Base-by-base conservation (phyloP, 2,329 filamentous ascomycete species). In the Raffaelea deltoideospora region DNA sequence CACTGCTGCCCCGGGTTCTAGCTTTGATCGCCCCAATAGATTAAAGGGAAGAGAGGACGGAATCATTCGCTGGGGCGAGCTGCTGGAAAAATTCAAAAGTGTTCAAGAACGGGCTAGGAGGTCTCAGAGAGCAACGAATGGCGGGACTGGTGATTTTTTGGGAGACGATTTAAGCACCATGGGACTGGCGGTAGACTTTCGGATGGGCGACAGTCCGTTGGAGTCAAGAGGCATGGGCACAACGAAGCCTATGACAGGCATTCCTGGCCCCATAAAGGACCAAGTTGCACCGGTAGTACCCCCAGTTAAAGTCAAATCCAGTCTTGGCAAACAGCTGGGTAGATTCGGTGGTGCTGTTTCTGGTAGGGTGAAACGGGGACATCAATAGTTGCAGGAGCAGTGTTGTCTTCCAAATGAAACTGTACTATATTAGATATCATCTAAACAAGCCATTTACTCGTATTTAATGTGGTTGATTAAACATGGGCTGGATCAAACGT, bases 71-170 rank as follows among this genome's bases (percentile, higher is more conserved):
- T 98, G 90, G 90, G 74, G 72, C 3, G 90, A 98, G 48, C 67
- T 98, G 26, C 69, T 98, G 5, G 90, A 98, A 45, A 94, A 95
- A 52, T 98, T 98, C 59, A 82, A 83, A 46, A 74, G 69, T 36
- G 88, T 92, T 2, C 90, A 98, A 52, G 90, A 98, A 47, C 76
- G 75, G 41, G 81, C 87, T 6, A 72, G 86, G 37, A 69, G 85
- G 37, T 65, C 73, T 11, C 79, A 85, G 50, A 64, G 76, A 41
- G 57, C 71, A 36, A 65, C 72, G 8, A 59, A 65, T 3, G 60
- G 72, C 13, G 58, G 65, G 5, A 59, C 65, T 14, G 36, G 33
- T 0, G 41, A 41, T 5, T 29, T 37, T 10, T 47, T 62, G 24
- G 66, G 72, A 34, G 64, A 66, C 33, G 56, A 60, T 6, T 53